phyloP scores from a whole-genome alignment of 2,329 filamentous ascomycete genomes.

The Cryphonectria parasitica region DNA sequence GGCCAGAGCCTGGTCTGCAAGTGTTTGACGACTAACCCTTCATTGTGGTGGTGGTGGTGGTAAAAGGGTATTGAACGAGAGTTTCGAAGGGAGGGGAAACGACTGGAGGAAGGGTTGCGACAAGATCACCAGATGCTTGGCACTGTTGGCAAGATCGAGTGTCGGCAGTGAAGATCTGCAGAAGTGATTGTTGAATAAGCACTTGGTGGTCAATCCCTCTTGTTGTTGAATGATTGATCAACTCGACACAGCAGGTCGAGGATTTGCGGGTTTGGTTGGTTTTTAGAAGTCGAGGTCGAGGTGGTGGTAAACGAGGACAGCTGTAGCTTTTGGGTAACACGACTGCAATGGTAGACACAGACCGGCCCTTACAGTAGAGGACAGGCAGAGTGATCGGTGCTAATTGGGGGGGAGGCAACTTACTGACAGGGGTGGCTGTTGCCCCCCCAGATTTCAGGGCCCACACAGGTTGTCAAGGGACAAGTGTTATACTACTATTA shows the following conservation, averaged over 20 bases:
- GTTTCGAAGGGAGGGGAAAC: slow-evolving; percentile 14
- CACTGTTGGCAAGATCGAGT: slow-evolving; percentile 7
- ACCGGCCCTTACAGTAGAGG: not conserved
- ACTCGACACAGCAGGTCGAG: not conserved
- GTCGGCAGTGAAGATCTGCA: not conserved
- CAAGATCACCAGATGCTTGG: slow-evolving; percentile 21
- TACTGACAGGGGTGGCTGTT: not conserved
- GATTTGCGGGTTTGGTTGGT: not conserved
- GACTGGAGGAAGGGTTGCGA: slow-evolving; percentile 6
- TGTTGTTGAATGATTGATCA: not conserved
- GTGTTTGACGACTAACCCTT: slow-evolving; percentile 26
- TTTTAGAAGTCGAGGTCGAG: slow-evolving; percentile 6
- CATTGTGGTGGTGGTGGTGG: slow-evolving; percentile 20
- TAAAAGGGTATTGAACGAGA: slow-evolving; percentile 20
- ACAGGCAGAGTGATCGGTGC: slow-evolving; percentile 1
- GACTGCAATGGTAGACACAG: not conserved
- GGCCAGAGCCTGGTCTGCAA: not conserved
- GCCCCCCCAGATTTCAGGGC: not conserved
- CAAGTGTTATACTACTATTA: not conserved
- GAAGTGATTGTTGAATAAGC: not conserved
- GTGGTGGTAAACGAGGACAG: slow-evolving; percentile 17
- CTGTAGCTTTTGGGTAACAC: slow-evolving; percentile 13
- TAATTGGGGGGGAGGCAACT: not conserved
- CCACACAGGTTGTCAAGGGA: slow-evolving; percentile 8
- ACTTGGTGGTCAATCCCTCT: not conserved